Base-by-base conservation (phyloP, 2,329 filamentous ascomycete species). In the Xenoacremonium recifei region DNA sequence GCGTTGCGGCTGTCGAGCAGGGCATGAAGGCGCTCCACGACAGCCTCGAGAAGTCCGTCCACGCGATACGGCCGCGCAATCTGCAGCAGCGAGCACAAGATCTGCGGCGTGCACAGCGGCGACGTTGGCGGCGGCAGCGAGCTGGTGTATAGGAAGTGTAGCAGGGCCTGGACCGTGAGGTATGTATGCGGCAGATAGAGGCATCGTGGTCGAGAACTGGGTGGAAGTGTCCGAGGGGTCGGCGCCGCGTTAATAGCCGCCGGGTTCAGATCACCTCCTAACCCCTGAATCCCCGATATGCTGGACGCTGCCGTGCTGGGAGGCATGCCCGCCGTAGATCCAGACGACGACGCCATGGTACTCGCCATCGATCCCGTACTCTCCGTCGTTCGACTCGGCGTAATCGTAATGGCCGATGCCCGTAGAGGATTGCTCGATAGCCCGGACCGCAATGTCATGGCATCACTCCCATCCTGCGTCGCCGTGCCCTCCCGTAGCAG, bases 121-220 rank as follows among this genome's bases (percentile, higher is more conserved):
- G 88, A 90, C 10, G 80, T 80, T 1, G 82, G 78, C 1, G 86
- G 75, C 0, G 93, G 92, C 2, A 99, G 78, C 1, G 88, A 85
- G 21, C 89, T 95, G 0, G 92, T 96, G 66, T 99, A 99, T 9
- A 99, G 76, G 61, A 87, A 99, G 65, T 96, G 87, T 20, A 97
- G 80, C 17, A 99, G 79, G 1, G 93, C 87, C 61, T 96, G 88
- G 16, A 97, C 75, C 1, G 93, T 97, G 17, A 93, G 79, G 51
- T 86, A 84, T 3, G 91, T 96, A 60, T 99, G 93, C 1, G 93
- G 93, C 6, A 99, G 80, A 61, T 96, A 99, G 15, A 99, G 76
- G 21, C 90, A 89, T 40, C 93, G 79, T 2, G 91, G 91, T 29
- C 93, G 80, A 29, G 82, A 82, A 49, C 75, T 67, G 42, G 84